phyloP scores from a whole-genome alignment of 2,329 filamentous ascomycete genomes.

The Aspergillus sp. region DNA sequence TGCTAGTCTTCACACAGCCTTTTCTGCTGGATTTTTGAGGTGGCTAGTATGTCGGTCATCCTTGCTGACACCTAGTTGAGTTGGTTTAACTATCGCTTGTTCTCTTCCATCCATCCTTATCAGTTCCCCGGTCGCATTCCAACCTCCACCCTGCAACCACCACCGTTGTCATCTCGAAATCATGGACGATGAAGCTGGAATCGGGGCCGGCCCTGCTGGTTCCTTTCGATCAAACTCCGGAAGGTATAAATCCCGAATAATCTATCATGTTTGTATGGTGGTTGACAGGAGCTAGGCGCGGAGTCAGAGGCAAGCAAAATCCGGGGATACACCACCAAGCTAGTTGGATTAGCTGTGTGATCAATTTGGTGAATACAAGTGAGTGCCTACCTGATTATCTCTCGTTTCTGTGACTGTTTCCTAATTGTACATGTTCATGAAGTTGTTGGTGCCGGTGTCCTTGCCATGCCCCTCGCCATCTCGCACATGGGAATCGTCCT shows the following conservation, averaged over 20 bases:
- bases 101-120: conserved; percentile 22
- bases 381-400: conserved; percentile 20
- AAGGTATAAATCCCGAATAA: conserved; percentile 25
- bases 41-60: conserved; percentile 24
- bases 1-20: conserved; percentile 8
- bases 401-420: conserved; percentile 3
- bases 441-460: conserved; percentile 91
- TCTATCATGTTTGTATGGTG: not conserved
- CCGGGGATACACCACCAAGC: conserved; percentile 70
- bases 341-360: conserved; percentile 83
- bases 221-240: conserved; percentile 26
- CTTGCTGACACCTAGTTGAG: conserved; percentile 12
- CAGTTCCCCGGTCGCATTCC: conserved; percentile 12
- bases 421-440: conserved; percentile 1
- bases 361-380: conserved; percentile 98
- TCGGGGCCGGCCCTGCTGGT: conserved; percentile 27
- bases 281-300: conserved; percentile 28
- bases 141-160: not conserved
- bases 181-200: conserved; percentile 35
- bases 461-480: conserved; percentile 93
- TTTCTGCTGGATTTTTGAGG: conserved; percentile 24
- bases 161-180: conserved; percentile 11
- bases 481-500: conserved; percentile 93
- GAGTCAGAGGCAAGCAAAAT: conserved; percentile 65
- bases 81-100: conserved; percentile 16